These are phyloP conservation scores for Pluteus cervinus DNA, from an alignment of 768 basidiomycete genomes.

Conservation along the genomic window DNA sequence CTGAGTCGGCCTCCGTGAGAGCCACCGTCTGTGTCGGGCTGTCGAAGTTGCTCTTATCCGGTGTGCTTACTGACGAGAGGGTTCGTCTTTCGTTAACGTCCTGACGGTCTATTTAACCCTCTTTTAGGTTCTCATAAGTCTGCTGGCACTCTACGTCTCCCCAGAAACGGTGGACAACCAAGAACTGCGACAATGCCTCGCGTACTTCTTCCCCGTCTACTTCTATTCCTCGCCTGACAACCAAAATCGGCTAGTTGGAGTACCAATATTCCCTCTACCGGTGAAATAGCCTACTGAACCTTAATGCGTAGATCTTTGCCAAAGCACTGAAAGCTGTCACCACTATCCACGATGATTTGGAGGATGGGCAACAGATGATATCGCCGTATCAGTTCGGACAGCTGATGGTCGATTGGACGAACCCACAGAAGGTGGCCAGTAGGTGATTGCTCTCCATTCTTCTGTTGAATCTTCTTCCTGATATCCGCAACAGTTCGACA, in stretches of 20 bases:
- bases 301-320: too few relatives aligned
- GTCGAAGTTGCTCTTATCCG: constrained; percentile 79
- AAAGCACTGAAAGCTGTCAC: too few relatives aligned
- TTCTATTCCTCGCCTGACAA: constrained; percentile 75
- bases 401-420: constrained; percentile 84
- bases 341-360: constrained; percentile 60
- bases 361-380: constrained; percentile 71
- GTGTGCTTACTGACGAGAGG: constrained; percentile 65
- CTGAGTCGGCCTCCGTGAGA: constrained; percentile 37
- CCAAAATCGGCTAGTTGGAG: constrained; percentile 68
- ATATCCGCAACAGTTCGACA: too few relatives aligned
- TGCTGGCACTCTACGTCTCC: constrained; percentile 60
- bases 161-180: constrained; percentile 79
- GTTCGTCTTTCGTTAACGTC: constrained; percentile 34
- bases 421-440: constrained; percentile 66
- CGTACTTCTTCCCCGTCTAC: constrained; percentile 83
- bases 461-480: too few relatives aligned
- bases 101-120: constrained; percentile 23
- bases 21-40: constrained; percentile 74
- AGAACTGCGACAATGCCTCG: constrained; percentile 77
- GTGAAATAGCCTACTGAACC: neutral
- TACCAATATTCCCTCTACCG: constrained; percentile 5
- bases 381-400: constrained; percentile 65
- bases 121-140: constrained; percentile 31
- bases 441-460: too few relatives aligned